Conservation (phyloP, 495 filamentous ascomycete genomes). For the Aspergillus saccharolyticus region DNA sequence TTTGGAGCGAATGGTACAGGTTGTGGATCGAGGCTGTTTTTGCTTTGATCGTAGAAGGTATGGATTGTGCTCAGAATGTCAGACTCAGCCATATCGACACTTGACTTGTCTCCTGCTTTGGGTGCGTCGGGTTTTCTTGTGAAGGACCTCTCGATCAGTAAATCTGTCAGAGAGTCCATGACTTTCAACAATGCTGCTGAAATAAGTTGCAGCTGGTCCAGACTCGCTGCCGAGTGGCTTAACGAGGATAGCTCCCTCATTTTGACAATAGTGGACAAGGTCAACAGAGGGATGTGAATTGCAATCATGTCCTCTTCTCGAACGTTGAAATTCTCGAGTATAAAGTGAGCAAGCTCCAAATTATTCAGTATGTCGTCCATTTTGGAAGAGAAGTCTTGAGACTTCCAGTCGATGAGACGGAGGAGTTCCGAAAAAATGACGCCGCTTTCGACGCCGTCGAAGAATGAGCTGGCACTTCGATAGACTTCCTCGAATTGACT, state of each 20-base stretch:
- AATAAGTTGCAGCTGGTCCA: constrained; percentile 20
- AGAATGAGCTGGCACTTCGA: constrained; percentile 88
- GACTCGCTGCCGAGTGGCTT: constrained; percentile 2
- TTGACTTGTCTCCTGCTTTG: constrained; percentile 13
- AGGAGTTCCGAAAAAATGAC: constrained; percentile 87
- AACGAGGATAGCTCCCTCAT: constrained; percentile 28
- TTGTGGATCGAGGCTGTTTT: constrained; percentile 39
- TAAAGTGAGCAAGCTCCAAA: constrained; percentile 72
- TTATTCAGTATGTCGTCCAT: constrained; percentile 41
- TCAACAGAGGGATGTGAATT: constrained; percentile 73
- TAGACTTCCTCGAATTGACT: constrained; percentile 79
- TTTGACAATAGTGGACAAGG: constrained; percentile 61
- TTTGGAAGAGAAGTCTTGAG: constrained; percentile 29
- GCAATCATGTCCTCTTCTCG: constrained; percentile 93
- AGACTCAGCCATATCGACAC: constrained; percentile 20
- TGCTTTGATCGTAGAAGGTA: constrained; percentile 55
- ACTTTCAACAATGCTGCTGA: constrained; percentile 28
- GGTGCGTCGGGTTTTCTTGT: constrained; percentile 33
- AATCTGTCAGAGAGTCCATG: constrained; percentile 38
- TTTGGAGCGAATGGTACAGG: constrained; percentile 54
- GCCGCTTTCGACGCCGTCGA: constrained; percentile 91
- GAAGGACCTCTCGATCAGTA: constrained; percentile 70
- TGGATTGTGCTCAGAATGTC: constrained; percentile 57
- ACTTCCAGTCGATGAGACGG: constrained; percentile 36
- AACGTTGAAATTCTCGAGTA: constrained; percentile 84